A percentile compares a stretch with the other conserved stretches of the same genome.
phyloP scores from a whole-genome alignment of 2,329 filamentous ascomycete species.

The Aureobasidium melanogenum region DNA sequence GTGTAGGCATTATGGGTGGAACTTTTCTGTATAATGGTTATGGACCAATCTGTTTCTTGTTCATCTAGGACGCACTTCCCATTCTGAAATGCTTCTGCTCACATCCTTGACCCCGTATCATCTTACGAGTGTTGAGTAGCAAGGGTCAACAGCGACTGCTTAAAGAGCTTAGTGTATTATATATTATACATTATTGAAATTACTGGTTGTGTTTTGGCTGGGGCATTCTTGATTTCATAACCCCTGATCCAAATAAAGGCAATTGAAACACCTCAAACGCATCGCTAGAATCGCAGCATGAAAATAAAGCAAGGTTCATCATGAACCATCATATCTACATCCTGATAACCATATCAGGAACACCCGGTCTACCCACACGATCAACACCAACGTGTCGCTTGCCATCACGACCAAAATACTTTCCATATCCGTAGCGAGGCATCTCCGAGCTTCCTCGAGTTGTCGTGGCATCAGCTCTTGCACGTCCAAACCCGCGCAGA shows the following conservation, averaged over 20 bases:
- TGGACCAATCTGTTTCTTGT: background rate
- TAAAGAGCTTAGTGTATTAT: background rate
- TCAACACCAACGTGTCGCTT: slow-evolving; percentile 53
- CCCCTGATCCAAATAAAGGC: background rate
- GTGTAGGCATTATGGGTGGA: background rate
- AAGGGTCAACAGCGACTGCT: background rate
- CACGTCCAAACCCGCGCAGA: slow-evolving; percentile 25
- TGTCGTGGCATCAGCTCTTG: slow-evolving; percentile 16
- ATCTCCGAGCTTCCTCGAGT: slow-evolving; percentile 14
- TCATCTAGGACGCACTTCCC: background rate
- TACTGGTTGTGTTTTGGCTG: background rate
- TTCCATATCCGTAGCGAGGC: slow-evolving; percentile 47
- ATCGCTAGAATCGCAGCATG: background rate
- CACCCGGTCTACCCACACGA: slow-evolving; percentile 38
- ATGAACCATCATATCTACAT: background rate
- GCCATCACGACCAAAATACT: slow-evolving; percentile 50
- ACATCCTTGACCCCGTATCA: background rate
- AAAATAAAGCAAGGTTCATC: background rate
- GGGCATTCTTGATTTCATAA: background rate
- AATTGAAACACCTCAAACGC: background rate
- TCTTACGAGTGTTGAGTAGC: background rate
- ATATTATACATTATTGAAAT: background rate
- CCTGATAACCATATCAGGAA: slow-evolving; percentile 18
- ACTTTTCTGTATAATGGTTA: background rate
- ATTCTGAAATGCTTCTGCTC: too few species aligned